Conservation (phyloP, 1,139 yeast genomes). For the Kurtzmaniella natalensis region DNA sequence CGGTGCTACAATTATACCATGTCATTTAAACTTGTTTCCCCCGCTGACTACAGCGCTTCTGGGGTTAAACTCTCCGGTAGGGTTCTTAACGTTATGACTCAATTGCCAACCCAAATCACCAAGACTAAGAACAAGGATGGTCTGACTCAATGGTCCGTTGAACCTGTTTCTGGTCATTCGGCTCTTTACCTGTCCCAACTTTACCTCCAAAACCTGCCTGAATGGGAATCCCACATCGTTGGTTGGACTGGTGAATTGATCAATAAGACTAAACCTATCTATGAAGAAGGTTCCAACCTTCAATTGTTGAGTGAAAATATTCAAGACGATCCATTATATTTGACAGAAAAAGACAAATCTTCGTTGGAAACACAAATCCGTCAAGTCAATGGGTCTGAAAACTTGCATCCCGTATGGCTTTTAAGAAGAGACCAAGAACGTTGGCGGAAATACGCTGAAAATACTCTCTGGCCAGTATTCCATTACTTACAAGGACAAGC, state of each 20-base stretch:
- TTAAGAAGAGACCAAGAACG: conserved; percentile 66
- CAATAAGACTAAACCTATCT: conserved; percentile 23
- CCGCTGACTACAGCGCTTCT: conserved; percentile 2
- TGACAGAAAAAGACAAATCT: conserved; percentile 53
- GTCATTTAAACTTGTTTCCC: neutral
- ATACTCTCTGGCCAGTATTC: conserved; percentile 88
- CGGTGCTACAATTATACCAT: no score
- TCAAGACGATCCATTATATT: conserved; percentile 57
- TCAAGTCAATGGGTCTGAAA: conserved; percentile 39
- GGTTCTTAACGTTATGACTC: conserved; percentile 63
- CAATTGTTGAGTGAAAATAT: conserved; percentile 18
- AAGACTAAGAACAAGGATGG: conserved; percentile 30
- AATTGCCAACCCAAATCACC: conserved; percentile 59
- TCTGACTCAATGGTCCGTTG: conserved; percentile 44
- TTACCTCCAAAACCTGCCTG: conserved; percentile 58
- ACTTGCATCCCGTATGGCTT: conserved; percentile 84
- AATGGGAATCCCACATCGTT: conserved; percentile 83
- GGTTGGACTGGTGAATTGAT: conserved; percentile 96
- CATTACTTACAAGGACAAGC: conserved; percentile 81
- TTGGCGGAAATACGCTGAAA: conserved; percentile 89
- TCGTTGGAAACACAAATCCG: conserved; percentile 42
- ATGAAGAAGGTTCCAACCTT: conserved; percentile 8
- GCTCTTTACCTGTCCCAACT: conserved; percentile 76
- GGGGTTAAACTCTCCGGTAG: conserved; percentile 53
- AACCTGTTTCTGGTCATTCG: conserved; percentile 74